A percentile compares a stretch with the other conserved stretches of the same genome.
Conservation (phyloP, 1,284 basidiomycete species). For the Sporisorium sorghi region DNA sequence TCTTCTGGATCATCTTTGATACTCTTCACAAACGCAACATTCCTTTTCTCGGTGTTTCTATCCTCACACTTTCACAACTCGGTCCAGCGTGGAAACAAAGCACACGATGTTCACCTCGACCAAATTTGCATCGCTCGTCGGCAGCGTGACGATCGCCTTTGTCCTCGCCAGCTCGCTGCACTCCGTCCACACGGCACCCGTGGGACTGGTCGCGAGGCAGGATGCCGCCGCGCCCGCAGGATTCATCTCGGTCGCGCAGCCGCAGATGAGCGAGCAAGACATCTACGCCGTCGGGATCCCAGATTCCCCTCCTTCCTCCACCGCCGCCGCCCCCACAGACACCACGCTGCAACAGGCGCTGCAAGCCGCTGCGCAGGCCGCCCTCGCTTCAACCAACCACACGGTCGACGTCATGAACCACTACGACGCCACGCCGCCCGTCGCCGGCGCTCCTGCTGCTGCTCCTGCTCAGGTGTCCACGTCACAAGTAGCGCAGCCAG, state of each 20-base stretch:
- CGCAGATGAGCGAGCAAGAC: constrained; percentile 38
- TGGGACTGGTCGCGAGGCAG: constrained; percentile 13
- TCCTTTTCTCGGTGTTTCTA: too few relatives aligned
- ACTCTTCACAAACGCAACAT: neutral
- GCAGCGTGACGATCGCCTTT: constrained; percentile 36
- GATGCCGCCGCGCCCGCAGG: constrained; percentile 28
- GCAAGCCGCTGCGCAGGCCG: constrained; percentile 19
- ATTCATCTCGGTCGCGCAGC: constrained; percentile 39
- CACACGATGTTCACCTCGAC: constrained; percentile 26
- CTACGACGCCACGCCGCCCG: constrained; percentile 28
- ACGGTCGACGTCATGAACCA: constrained; percentile 18
- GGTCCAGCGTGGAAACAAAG: too few relatives aligned
- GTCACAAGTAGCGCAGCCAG: constrained; percentile 10
- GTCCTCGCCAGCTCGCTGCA: constrained; percentile 30
- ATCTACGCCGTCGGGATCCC: constrained; percentile 45
- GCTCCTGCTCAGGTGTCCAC: constrained; percentile 2
- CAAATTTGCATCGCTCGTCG: constrained; percentile 44
- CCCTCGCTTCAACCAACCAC: constrained; percentile 8
- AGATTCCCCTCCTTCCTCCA: neutral
- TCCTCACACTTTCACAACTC: too few relatives aligned
- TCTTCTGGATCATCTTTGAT: constrained; percentile 1
- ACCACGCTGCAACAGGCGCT: constrained; percentile 18
- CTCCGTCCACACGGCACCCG: constrained; percentile 32
- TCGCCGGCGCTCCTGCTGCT: constrained; percentile 2
- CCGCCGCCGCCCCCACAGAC: neutral